Base-by-base conservation (phyloP, 139 green algal genomes). In the Chlamydomonas eustigma region DNA sequence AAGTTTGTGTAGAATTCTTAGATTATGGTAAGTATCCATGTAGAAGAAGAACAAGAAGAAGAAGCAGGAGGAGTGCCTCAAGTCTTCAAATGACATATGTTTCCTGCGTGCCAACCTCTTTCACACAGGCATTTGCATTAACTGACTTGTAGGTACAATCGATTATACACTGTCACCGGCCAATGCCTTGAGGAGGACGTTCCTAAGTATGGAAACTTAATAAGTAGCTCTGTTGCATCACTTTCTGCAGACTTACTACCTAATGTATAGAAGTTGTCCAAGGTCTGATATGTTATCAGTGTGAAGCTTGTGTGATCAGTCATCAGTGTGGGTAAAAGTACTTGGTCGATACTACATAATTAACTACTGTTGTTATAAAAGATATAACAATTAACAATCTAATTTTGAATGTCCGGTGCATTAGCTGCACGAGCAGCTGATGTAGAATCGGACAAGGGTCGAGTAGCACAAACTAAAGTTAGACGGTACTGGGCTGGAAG, bases 401-500 rank as follows among this genome's bases (percentile, higher is more conserved):
- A n/a, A n/a, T n/a, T n/a, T n/a, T n/a, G n/a, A n/a, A 70, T 70
- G 63, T 70, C 63, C 12, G 66, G 66, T 12, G 12, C 66, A 12
- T 58, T 4, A 37, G 36, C 44, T 39, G 36, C 58, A 24, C 73
- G 34, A 24, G 5, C n/a, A 39, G 39, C 63, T 18, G 30, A 66
- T 50, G 37, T 25, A 37, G 68, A 74, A 22, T 37, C n/a, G 18
- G 51, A 76, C 5, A 81, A 92, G 72, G 92, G 92, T 0, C 84
- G 88, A 2, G 91, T 96, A 0, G 85, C 85, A 30, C 74, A 80
- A 6, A 92, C 88, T 1, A 90, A 88, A 6, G 93, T 96, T 2
- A 86, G 85, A 69, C 83, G 93, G 1, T 98, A 98, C 80, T 94
- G 93, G 88, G 83, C 93, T 0, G 93, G 93, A 39, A 86, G 87